Base-by-base conservation (phyloP, 176 grass and related monocot genomes). In the Panicum miliaceum region DNA sequence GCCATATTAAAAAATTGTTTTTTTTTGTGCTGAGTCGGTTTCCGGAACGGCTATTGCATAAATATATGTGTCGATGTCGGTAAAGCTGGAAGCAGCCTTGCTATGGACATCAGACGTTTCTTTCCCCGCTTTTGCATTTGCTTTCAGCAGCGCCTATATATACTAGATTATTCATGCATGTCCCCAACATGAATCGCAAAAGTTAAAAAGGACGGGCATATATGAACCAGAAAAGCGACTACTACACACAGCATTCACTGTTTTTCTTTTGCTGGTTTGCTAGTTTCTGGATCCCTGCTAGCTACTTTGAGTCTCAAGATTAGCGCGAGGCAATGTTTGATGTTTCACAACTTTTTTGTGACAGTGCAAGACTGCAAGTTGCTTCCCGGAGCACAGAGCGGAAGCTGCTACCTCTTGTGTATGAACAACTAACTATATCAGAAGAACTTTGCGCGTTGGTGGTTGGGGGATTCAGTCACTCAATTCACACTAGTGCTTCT, bases 151-250 rank as follows among this genome's bases (percentile, higher is more conserved):
- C 16, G 47, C 29, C 29, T 32, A 32, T 32, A 32, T 52, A 34
- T 34, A 32, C 27, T 26, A 65, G 63, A n/a, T n/a, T n/a, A 52
- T 73, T 71, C 42, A 71, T 71, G 68, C 45, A 48, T 71, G 68
- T 47, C 41, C 37, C 40, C 68, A 10, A 32, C 69, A 71, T 47
- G 68, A 71, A 48, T 71, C 5, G 8, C 36, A 71, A 50, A 72
- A 29, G 43, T 50, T 72, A 4, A 18, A 71, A 50, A 50, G 59
- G 69, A 47, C 25, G 69, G 69, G 7, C 68, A 71, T 32, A 32
- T 32, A 32, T 23, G 56, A 58, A 23, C 40, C 68, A 48, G 42
- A 27, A 45, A 26, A 50, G 43, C 69, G 69, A 72, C 43, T 50
- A 15, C n/a, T n/a, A n/a, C n/a, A n/a, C n/a, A n/a, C 23, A 48